Percentiles rank a stretch among this genome's conserved stretches.
phyloP scores from a whole-genome alignment of 768 basidiomycete species.

The Pleurotus salmoneostramineus region DNA sequence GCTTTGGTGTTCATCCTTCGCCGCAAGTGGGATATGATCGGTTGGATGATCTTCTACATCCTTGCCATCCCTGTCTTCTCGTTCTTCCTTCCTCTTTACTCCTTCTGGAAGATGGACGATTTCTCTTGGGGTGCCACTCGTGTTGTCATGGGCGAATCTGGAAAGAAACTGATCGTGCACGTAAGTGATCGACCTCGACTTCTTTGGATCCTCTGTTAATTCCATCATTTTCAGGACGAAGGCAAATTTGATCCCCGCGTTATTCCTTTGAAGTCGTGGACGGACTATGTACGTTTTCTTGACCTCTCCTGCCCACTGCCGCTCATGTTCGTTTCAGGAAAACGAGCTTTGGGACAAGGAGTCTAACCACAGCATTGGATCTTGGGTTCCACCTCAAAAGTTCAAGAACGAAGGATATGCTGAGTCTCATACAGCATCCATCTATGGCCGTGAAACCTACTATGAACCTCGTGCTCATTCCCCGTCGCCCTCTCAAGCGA shows the following conservation, averaged over 20 bases:
- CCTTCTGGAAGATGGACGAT: constrained; percentile 98
- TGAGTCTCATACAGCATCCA: constrained; percentile 72
- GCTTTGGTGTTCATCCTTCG: constrained; percentile 88
- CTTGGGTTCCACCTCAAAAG: constrained; percentile 82
- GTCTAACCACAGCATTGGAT: constrained; percentile 92
- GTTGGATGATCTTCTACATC: constrained; percentile 97
- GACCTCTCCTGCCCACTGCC: neutral
- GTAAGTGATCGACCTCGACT: constrained; percentile 40
- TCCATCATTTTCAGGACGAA: constrained; percentile 64
- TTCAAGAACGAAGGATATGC: constrained; percentile 70
- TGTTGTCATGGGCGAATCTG: constrained; percentile 89
- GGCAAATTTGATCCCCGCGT: constrained; percentile 93
- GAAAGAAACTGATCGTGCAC: constrained; percentile 94
- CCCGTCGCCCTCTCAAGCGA: constrained; percentile 68
- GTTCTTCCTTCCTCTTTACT: constrained; percentile 89
- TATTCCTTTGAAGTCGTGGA: constrained; percentile 97
- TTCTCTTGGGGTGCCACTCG: constrained; percentile 95
- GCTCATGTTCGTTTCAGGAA: constrained; percentile 44
- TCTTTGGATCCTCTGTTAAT: neutral
- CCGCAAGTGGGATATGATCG: constrained; percentile 98
- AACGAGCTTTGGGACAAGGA: constrained; percentile 98
- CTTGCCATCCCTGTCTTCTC: constrained; percentile 91
- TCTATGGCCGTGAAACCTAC: constrained; percentile 85
- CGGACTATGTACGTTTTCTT: constrained; percentile 70
- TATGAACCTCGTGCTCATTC: constrained; percentile 78